phyloP scores from a whole-genome alignment of 805 yeast species.

The Yamadazyma takamatsuzukensis region DNA sequence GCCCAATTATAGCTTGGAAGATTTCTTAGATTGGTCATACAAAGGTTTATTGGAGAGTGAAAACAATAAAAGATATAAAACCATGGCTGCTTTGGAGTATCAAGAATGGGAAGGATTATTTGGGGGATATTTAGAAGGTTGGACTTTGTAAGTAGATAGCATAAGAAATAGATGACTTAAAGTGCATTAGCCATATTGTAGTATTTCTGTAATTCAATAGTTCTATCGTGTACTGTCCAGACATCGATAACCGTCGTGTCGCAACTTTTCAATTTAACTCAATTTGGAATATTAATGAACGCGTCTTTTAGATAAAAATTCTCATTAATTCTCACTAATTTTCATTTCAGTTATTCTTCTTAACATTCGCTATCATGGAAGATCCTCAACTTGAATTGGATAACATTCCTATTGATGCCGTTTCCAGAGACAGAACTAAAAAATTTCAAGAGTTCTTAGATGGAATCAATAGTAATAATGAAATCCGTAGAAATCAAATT shows the following conservation, averaged over 20 bases:
- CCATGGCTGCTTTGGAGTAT: constrained; percentile 75
- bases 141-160: constrained; percentile 18
- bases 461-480: constrained; percentile 44
- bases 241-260: neutral
- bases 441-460: constrained; percentile 84
- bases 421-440: constrained; percentile 79
- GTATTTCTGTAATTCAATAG: too few relatives aligned
- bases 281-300: constrained; percentile 24
- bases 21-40: constrained; percentile 90
- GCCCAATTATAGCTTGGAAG: constrained; percentile 84
- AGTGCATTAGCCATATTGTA: too few relatives aligned
- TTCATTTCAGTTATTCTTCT: too few relatives aligned
- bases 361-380: too few relatives aligned
- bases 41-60: constrained; percentile 62
- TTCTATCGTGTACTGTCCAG: constrained; percentile 3
- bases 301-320: constrained; percentile 16
- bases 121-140: constrained; percentile 23
- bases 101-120: constrained; percentile 48
- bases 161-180: neutral
- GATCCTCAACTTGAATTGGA: too few relatives aligned
- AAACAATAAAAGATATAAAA: constrained; percentile 57
- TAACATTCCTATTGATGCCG: too few relatives aligned
- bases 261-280: constrained; percentile 17
- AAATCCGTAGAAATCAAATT: constrained; percentile 67
- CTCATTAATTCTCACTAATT: neutral